Percentiles rank a stretch among this genome's conserved stretches.
These are phyloP conservation scores for Voacanga thouarsii DNA, from an alignment of 257 asterid species.

Conservation along the genomic window DNA sequence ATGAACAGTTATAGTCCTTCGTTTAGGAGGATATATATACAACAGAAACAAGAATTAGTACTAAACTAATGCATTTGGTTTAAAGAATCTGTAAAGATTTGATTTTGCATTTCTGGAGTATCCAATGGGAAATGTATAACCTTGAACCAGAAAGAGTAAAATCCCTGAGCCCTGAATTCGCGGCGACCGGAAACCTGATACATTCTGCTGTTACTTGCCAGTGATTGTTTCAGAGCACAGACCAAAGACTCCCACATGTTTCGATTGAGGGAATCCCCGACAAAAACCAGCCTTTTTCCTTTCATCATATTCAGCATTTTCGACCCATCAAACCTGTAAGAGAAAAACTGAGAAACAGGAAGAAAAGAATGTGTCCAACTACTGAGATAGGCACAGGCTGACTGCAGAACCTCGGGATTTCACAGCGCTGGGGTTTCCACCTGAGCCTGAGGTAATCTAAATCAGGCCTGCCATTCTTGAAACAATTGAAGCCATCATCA, in stretches of 20 bases:
- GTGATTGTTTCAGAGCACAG: constrained; percentile 46
- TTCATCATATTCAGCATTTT: constrained; percentile 50
- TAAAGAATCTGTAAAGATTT: not conserved
- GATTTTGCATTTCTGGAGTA: too few species aligned
- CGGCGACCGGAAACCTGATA: constrained; percentile 40
- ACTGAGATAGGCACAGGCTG: too few species aligned
- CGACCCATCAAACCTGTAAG: constrained; percentile 45
- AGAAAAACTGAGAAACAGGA: not conserved
- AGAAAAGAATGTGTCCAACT: not conserved
- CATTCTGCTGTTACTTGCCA: constrained; percentile 34
- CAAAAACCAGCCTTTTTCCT: constrained; percentile 56
- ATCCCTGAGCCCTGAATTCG: constrained; percentile 45
- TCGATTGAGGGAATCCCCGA: constrained; percentile 68
- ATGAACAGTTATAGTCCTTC: constrained; percentile 52
- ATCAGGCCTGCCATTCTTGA: constrained; percentile 63
- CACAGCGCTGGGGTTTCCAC: constrained; percentile 54
- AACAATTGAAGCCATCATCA: constrained; percentile 53
- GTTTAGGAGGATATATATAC: not conserved
- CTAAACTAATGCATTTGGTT: too few species aligned
- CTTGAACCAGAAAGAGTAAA: constrained; percentile 52
- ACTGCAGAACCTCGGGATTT: constrained; percentile 48
- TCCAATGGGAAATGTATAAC: constrained; percentile 11
- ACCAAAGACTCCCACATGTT: constrained; percentile 72
- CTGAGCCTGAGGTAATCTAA: constrained; percentile 39
- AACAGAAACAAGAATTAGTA: not conserved